phyloP scores from a whole-genome alignment of 805 yeast genomes.

The Saturnispora mendoncae region DNA sequence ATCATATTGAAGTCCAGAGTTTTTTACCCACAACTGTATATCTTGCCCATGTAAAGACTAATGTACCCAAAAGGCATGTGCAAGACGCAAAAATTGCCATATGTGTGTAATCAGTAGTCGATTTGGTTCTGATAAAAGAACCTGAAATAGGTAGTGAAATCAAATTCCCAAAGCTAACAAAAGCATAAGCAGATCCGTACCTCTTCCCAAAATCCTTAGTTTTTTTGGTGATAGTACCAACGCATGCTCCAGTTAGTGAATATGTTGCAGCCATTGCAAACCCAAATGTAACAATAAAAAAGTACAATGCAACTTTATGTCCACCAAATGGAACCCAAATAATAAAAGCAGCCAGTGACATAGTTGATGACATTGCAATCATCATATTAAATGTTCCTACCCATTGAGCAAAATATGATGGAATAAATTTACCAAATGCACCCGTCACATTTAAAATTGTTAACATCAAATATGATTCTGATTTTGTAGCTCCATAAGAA shows the following conservation, averaged over 20 bases:
- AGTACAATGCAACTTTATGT: constrained; percentile 34
- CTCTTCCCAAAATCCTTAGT: constrained; percentile 58
- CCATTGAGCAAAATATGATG: constrained; percentile 28
- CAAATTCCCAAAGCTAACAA: constrained; percentile 43
- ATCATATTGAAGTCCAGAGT: constrained; percentile 17
- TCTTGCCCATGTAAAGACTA: constrained; percentile 37
- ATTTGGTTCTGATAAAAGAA: constrained; percentile 28
- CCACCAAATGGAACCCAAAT: constrained; percentile 62
- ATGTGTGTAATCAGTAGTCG: constrained; percentile 28
- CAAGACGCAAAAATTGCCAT: constrained; percentile 27
- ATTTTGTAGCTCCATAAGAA: constrained; percentile 36
- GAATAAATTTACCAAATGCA: constrained; percentile 28
- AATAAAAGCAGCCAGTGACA: constrained; percentile 37
- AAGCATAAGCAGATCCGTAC: constrained; percentile 57
- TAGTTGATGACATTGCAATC: constrained; percentile 38
- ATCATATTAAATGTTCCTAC: constrained; percentile 48
- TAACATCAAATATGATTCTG: constrained; percentile 37
- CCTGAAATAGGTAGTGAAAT: constrained; percentile 41
- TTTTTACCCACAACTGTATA: constrained; percentile 37
- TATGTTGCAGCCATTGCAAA: constrained; percentile 51
- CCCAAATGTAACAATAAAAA: constrained; percentile 46
- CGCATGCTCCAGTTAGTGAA: constrained; percentile 55
- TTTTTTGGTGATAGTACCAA: constrained; percentile 43
- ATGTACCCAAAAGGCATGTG: constrained; percentile 24
- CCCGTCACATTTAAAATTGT: constrained; percentile 41